Percentiles rank a stretch among this genome's conserved stretches.
Evolutionary conservation across 2,329 filamentous ascomycete genomes (phyloP).

Genomic region (Fonsecaea pugnacius): DNA sequence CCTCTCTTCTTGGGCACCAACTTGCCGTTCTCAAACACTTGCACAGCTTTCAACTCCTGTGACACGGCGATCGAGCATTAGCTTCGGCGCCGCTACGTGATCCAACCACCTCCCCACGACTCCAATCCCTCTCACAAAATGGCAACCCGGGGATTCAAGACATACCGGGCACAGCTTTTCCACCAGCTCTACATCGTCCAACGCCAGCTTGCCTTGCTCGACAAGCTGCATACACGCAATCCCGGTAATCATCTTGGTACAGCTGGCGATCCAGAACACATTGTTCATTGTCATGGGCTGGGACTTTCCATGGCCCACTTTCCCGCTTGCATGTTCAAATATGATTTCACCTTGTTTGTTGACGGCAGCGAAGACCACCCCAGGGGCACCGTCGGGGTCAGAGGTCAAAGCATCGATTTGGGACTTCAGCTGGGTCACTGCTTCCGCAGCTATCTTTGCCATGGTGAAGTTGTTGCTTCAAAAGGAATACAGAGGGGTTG

Average conservation of each 20-base stretch:
- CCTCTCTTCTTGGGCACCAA: constrained; percentile 46
- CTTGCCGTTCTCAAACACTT: constrained; percentile 48
- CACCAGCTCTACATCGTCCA: constrained; percentile 56
- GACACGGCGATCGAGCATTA: not conserved
- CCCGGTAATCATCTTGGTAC: constrained; percentile 60
- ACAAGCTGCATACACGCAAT: constrained; percentile 63
- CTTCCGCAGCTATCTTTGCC: constrained; percentile 34
- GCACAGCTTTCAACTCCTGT: constrained; percentile 53
- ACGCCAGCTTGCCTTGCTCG: constrained; percentile 53
- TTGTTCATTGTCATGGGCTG: constrained; percentile 40
- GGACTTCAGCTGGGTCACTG: constrained; percentile 31
- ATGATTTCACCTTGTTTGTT: constrained; percentile 39
- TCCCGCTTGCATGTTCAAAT: constrained; percentile 40
- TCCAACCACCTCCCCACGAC: not conserved
- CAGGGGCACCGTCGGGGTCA: constrained; percentile 30
- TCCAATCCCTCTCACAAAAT: not conserved
- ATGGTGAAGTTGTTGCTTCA: constrained; percentile 16
- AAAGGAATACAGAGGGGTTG: not conserved
- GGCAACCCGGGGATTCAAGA: not conserved
- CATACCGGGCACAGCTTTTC: constrained; percentile 50
- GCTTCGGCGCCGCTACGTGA: not conserved
- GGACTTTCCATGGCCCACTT: constrained; percentile 32
- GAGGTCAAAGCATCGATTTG: constrained; percentile 36
- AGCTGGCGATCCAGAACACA: constrained; percentile 59
- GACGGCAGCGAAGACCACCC: constrained; percentile 39